Percentiles rank a stretch among this genome's conserved stretches.
phyloP scores from a whole-genome alignment of 2,329 filamentous ascomycete species.

The Tolypocladium tropicale region DNA sequence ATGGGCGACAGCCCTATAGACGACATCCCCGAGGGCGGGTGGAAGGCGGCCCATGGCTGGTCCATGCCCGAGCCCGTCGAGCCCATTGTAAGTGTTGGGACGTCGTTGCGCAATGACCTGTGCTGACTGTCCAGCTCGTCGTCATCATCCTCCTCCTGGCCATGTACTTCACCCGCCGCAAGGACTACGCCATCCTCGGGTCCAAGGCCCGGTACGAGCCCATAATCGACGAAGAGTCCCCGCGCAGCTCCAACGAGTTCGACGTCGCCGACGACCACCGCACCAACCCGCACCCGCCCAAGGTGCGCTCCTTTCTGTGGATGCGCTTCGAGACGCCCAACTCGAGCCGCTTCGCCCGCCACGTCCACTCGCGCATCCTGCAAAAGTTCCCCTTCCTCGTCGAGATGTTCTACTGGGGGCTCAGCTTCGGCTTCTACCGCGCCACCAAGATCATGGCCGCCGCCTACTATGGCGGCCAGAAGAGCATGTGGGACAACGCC shows the following conservation, averaged over 20 bases:
- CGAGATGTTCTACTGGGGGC: constrained; percentile 65
- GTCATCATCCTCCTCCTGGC: constrained; percentile 24
- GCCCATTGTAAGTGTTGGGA: constrained; percentile 16
- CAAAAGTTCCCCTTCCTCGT: constrained; percentile 60
- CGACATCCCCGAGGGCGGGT: constrained; percentile 11
- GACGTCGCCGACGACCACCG: constrained; percentile 4
- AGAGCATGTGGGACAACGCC: constrained; percentile 27
- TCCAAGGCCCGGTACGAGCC: constrained; percentile 10
- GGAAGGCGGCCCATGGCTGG: constrained; percentile 14
- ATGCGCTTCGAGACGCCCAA: constrained; percentile 45
- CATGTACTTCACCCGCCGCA: constrained; percentile 26
- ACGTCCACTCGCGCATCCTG: constrained; percentile 52
- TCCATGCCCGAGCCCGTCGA: constrained; percentile 23
- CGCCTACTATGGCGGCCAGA: constrained; percentile 5
- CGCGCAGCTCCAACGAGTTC: constrained; percentile 12
- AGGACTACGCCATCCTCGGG: constrained; percentile 22
- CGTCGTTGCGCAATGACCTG: neutral
- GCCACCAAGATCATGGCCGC: constrained; percentile 7
- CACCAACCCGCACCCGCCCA: constrained; percentile 6
- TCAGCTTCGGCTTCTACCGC: constrained; percentile 5
- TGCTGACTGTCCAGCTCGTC: constrained; percentile 16
- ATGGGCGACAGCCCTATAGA: constrained; percentile 8
- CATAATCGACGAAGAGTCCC: constrained; percentile 13
- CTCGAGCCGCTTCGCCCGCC: constrained; percentile 47
- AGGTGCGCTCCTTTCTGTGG: constrained; percentile 7